These are phyloP conservation scores for Vigna reflexopilosa DNA, from an alignment of 306 rosid genomes.

Conservation along the genomic window DNA sequence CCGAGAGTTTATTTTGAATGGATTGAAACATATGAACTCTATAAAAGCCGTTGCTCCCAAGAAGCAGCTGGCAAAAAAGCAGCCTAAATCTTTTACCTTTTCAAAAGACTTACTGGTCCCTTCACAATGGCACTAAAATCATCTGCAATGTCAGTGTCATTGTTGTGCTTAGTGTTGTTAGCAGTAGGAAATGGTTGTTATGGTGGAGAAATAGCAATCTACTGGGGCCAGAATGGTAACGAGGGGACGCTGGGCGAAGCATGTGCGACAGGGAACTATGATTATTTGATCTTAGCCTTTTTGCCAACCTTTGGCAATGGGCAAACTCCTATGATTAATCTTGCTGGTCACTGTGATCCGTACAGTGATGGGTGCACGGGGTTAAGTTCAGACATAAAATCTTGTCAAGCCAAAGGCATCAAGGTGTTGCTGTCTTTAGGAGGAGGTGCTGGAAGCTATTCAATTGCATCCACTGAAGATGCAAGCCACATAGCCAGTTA, in stretches of 20 bases:
- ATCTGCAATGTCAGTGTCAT: conserved; percentile 30
- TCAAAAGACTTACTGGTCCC: neutral
- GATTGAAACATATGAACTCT: neutral
- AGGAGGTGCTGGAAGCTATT: conserved; percentile 24
- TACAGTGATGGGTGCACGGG: conserved; percentile 1
- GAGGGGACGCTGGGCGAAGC: conserved; percentile 47
- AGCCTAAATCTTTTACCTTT: neutral
- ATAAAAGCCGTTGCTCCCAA: neutral
- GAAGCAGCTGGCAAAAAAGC: neutral
- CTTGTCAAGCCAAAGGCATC: conserved; percentile 12
- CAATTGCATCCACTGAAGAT: conserved; percentile 44
- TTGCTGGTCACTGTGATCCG: neutral
- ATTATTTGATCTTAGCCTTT: conserved; percentile 49
- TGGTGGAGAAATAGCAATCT: conserved; percentile 49
- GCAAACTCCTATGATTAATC: conserved; percentile 23
- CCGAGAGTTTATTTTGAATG: neutral
- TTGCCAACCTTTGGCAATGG: conserved; percentile 53
- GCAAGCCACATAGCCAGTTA: conserved; percentile 45
- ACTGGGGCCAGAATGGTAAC: conserved; percentile 56
- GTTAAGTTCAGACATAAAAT: neutral
- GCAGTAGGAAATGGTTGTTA: conserved; percentile 39
- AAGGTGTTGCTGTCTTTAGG: conserved; percentile 12
- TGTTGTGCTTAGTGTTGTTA: conserved; percentile 32
- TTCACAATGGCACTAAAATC: conserved; percentile 35
- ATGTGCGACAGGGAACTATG: conserved; percentile 51